These are phyloP conservation scores for Podochytrium sp. DNA, from an alignment of 192 early-diverging fungal genomes.

Conservation along the genomic window DNA sequence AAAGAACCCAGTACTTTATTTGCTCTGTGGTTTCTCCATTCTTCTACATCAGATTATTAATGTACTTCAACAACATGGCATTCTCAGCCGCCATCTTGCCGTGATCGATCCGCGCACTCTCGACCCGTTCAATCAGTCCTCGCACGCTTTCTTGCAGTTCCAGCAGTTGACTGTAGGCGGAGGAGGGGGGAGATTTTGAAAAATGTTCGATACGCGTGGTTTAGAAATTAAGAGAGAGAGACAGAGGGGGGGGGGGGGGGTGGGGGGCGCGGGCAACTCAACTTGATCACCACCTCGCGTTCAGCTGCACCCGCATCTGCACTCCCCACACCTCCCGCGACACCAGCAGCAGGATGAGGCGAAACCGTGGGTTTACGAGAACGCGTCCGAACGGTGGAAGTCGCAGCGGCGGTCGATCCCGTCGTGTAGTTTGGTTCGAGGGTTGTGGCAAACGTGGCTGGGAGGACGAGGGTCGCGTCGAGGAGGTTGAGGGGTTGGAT, in stretches of 20 bases:
- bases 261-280: neutral
- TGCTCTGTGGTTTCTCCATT: neutral
- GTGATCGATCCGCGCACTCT: slow-evolving; percentile 33
- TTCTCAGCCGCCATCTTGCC: slow-evolving; percentile 40
- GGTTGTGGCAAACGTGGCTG: too few species aligned
- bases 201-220: neutral
- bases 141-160: slow-evolving; percentile 30
- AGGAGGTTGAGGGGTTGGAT: too few species aligned
- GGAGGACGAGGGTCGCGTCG: too few species aligned
- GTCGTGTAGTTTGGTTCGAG: neutral
- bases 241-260: too few species aligned
- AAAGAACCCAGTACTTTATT: too few species aligned
- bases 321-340: too few species aligned
- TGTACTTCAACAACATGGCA: slow-evolving; percentile 48
- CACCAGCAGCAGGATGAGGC: neutral
- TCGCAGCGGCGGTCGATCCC: neutral
- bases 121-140: slow-evolving; percentile 40
- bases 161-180: slow-evolving; percentile 15
- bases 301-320: too few species aligned
- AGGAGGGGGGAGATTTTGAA: neutral
- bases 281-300: neutral
- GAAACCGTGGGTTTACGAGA: neutral
- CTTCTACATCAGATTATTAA: slow-evolving; percentile 53
- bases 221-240: too few species aligned
- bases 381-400: neutral